These are phyloP conservation scores for Trapa bicornis DNA, from an alignment of 345 rosid genomes.

Conservation along the genomic window DNA sequence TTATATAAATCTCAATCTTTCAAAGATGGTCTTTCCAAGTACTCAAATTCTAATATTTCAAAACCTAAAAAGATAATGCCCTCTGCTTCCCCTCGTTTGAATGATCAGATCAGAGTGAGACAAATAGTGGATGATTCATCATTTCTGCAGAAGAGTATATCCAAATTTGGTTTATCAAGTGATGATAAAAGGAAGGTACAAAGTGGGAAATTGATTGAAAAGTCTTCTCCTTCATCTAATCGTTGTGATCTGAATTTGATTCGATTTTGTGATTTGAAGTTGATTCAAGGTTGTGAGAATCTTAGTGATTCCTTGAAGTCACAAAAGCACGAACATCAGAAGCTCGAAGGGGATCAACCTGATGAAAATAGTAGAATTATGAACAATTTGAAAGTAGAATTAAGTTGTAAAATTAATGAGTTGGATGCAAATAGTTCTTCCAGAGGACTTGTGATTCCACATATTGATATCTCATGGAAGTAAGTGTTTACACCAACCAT, in stretches of 20 bases:
- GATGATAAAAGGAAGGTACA: not conserved
- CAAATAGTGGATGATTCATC: not conserved
- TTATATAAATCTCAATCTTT: slow-evolving; percentile 30
- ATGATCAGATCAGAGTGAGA: not conserved
- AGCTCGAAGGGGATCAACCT: not conserved
- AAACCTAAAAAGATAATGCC: slow-evolving; percentile 14
- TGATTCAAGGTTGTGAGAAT: not conserved
- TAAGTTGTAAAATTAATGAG: not conserved
- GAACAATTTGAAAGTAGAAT: slow-evolving; percentile 6
- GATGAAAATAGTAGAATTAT: not conserved
- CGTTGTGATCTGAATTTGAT: not conserved
- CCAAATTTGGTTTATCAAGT: not conserved
- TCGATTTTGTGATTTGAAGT: not conserved
- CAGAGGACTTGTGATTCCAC: slow-evolving; percentile 17
- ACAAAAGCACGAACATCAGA: not conserved
- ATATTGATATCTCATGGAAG: slow-evolving; percentile 37
- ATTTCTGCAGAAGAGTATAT: too few relatives aligned
- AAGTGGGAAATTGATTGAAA: not conserved
- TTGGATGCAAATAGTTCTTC: slow-evolving; percentile 2
- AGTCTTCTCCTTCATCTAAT: not conserved
- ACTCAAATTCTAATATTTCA: slow-evolving; percentile 9
- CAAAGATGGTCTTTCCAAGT: slow-evolving; percentile 16
- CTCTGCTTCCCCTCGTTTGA: not conserved
- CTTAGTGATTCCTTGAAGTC: not conserved
- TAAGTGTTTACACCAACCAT: slow-evolving; percentile 12